These are phyloP conservation scores for Calamus simplicifolius DNA, from an alignment of 176 grass and related monocot genomes.

Conservation along the genomic window DNA sequence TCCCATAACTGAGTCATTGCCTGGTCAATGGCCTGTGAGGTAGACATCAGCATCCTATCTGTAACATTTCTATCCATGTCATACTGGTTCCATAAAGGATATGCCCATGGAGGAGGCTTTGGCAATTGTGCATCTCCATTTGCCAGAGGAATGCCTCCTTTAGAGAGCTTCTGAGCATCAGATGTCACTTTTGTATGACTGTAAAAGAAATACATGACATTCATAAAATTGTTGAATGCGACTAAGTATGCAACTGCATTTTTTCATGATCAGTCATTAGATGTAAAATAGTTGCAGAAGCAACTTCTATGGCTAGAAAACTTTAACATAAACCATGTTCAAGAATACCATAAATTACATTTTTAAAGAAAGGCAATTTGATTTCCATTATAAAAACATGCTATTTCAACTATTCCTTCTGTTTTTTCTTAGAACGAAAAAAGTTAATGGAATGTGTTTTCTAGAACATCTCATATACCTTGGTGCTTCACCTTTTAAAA, in stretches of 20 bases:
- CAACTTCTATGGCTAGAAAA: neutral
- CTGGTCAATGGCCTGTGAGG: constrained; percentile 94
- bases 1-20: constrained; percentile 95
- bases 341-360: too few relatives aligned
- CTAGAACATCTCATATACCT: constrained; percentile 37
- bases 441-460: too few relatives aligned
- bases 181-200: constrained; percentile 56
- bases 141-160: constrained; percentile 89
- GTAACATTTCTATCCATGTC: constrained; percentile 75
- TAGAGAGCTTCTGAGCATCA: constrained; percentile 79
- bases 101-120: constrained; percentile 98
- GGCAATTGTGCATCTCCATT: constrained; percentile 91
- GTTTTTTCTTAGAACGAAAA: too few relatives aligned
- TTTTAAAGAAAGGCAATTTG: too few relatives aligned
- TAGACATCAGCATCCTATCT: constrained; percentile 76
- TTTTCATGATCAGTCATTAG: neutral
- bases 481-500: constrained; percentile 85
- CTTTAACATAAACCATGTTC: too few relatives aligned
- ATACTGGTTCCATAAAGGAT: constrained; percentile 80
- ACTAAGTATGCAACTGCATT: too few relatives aligned
- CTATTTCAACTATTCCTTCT: too few relatives aligned
- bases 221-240: too few relatives aligned
- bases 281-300: too few relatives aligned
- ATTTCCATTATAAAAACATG: too few relatives aligned
- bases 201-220: constrained; percentile 14